These are phyloP conservation scores for Podila verticillata DNA, from an alignment of 192 early-diverging fungal genomes.

Conservation along the genomic window DNA sequence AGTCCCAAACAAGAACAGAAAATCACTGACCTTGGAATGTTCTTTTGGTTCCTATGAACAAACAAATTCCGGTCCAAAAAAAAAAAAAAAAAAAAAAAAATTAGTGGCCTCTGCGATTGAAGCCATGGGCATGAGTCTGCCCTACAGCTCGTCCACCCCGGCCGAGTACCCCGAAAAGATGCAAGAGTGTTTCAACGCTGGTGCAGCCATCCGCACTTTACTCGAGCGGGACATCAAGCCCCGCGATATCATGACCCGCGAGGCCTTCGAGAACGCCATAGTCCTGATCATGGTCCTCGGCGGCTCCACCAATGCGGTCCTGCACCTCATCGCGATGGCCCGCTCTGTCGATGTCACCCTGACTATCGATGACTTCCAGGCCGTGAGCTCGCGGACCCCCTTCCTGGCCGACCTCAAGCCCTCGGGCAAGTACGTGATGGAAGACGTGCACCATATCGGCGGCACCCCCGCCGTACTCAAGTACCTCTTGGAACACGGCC, in stretches of 20 bases:
- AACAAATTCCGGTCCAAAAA: too few relatives aligned
- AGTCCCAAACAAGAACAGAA: too few relatives aligned
- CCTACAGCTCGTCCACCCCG: constrained; percentile 96
- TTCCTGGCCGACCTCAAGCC: constrained; percentile 99
- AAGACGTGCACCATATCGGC: constrained; percentile 91
- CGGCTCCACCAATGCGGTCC: constrained; percentile 97
- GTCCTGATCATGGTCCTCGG: constrained; percentile 92
- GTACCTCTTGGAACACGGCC: constrained; percentile 86
- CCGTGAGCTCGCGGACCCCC: constrained; percentile 86
- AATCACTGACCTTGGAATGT: too few relatives aligned
- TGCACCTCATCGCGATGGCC: constrained; percentile 96
- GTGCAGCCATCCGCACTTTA: constrained; percentile 87
- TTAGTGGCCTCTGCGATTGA: constrained; percentile 95
- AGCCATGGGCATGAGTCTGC: constrained; percentile 96
- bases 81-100: neutral
- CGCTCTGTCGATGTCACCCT: constrained; percentile 85
- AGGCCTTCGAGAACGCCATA: constrained; percentile 97
- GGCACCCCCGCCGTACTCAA: constrained; percentile 96
- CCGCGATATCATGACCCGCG: constrained; percentile 94
- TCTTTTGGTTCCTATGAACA: too few relatives aligned
- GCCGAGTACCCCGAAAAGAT: constrained; percentile 89
- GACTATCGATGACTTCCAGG: constrained; percentile 96
- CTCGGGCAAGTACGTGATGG: constrained; percentile 98
- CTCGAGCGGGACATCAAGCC: constrained; percentile 94
- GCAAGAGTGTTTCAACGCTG: constrained; percentile 88